A percentile compares a stretch with the other conserved stretches of the same genome.
Conservation (phyloP, 441 rosid genomes). For the Mallotus japonicus region DNA sequence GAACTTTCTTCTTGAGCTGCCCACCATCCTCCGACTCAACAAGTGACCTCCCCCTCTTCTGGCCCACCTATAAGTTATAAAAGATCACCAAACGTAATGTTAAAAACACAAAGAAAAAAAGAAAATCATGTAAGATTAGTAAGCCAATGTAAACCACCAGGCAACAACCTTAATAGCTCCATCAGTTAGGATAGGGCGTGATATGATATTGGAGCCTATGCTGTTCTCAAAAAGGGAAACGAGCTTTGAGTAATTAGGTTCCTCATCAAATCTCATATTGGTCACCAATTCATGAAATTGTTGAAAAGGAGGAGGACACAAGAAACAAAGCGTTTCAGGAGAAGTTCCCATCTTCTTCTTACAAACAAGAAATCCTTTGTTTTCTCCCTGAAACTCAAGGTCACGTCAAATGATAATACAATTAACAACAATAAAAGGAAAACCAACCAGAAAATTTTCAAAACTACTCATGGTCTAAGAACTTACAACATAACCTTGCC, state of each 20-base stretch:
- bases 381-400: constrained; percentile 41
- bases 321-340: constrained; percentile 48
- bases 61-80: constrained; percentile 40
- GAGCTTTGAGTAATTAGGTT: constrained; percentile 55
- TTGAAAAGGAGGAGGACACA: constrained; percentile 54
- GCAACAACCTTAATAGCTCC: constrained; percentile 53
- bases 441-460: background rate
- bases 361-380: constrained; percentile 59
- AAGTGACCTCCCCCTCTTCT: constrained; percentile 46
- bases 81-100: constrained; percentile 11
- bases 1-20: constrained; percentile 47
- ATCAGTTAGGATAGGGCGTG: constrained; percentile 48
- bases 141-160: constrained; percentile 12
- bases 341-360: constrained; percentile 63
- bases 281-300: constrained; percentile 54
- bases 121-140: background rate
- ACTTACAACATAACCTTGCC: constrained; percentile 58
- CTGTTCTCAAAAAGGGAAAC: constrained; percentile 48
- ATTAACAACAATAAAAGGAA: background rate
- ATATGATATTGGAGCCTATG: constrained; percentile 36
- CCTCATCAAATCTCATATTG: constrained; percentile 61
- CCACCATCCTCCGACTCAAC: constrained; percentile 42
- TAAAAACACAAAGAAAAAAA: background rate
- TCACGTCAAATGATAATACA: constrained; percentile 12
- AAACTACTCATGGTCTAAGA: constrained; percentile 12